A percentile compares a stretch with the other conserved stretches of the same genome.
These are phyloP conservation scores for Syncephalastrum contaminatum DNA, from an alignment of 371 early-diverging fungal species.

Conservation along the genomic window DNA sequence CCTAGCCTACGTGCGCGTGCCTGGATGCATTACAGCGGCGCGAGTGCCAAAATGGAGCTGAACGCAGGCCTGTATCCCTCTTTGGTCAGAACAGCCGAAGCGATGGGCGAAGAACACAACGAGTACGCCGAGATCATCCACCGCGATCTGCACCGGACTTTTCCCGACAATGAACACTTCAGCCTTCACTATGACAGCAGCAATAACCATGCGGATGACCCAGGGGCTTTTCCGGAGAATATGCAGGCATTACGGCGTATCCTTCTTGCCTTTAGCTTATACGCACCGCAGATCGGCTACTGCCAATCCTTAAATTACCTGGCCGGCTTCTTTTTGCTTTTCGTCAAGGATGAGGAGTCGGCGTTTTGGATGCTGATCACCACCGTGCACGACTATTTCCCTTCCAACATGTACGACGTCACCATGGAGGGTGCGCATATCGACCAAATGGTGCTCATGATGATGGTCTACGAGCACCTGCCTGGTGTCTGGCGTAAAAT, in stretches of 20 bases:
- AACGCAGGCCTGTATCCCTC: constrained; percentile 61
- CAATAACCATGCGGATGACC: constrained; percentile 19
- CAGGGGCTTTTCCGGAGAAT: constrained; percentile 31
- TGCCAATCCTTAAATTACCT: constrained; percentile 85
- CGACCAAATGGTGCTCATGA: constrained; percentile 75
- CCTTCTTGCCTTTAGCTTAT: constrained; percentile 67
- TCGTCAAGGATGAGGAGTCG: constrained; percentile 72
- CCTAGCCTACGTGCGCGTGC: constrained; percentile 61
- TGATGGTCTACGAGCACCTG: constrained; percentile 56
- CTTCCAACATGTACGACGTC: constrained; percentile 75
- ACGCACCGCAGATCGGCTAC: constrained; percentile 75
- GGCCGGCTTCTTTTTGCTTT: constrained; percentile 74
- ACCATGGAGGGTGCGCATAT: constrained; percentile 78
- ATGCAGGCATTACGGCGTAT: constrained; percentile 68
- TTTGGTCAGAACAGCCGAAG: constrained; percentile 52
- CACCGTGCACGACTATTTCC: constrained; percentile 71
- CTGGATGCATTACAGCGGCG: constrained; percentile 86
- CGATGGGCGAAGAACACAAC: constrained; percentile 40
- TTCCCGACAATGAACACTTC: constrained; percentile 79
- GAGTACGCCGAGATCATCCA: constrained; percentile 70
- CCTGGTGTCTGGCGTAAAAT: constrained; percentile 61
- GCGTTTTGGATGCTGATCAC: constrained; percentile 83
- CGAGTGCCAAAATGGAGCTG: constrained; percentile 52
- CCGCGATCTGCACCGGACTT: constrained; percentile 78
- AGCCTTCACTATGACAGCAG: constrained; percentile 28